Base-by-base conservation (phyloP, 306 rosid genomes). In the Bauhinia variegata region DNA sequence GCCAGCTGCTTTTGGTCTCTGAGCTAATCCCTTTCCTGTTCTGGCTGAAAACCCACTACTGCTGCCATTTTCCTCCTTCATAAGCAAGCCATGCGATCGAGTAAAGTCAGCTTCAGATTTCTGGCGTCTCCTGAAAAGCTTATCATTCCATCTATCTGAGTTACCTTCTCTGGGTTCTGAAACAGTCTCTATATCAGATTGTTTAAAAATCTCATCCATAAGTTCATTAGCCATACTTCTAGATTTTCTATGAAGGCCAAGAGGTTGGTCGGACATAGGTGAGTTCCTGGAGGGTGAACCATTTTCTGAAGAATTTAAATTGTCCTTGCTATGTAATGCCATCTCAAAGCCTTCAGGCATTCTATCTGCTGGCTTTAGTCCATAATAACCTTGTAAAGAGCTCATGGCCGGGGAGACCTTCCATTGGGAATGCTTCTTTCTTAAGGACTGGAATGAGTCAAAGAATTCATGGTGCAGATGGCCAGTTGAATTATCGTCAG, bases 371-470 rank as follows among this genome's bases (percentile, higher is more conserved):
- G 83, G 67, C 63, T 80, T 84, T 16, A 89, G 95, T 67, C 95
- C 92, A 76, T 85, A 87, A 66, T 74, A 89, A 71, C 89, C 96
- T 67, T 82, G 96, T 75, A 89, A 82, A 65, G 92, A 83, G 85
- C 71, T 73, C 95, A 92, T 92, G 62, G 92, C 96, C 14, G 72
- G 75, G 70, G 95, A 85, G 58, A 86, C 63, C 68, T 73, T 84
- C 48, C 59, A 78, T 5, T 58, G 79, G 15, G 86, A 63, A 71
- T 89, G 57, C 82, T 69, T 78, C 14, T 65, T 14, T 80, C 68
- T 63, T 37, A 80, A 57, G 72, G 92, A 76, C 56, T 82, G 82
- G 70, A 91, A 91, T 38, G 95, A 88, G 42, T 72, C 90, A 50
- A 88, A 68, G 63, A 88, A 70, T 38, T 88, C 95, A 14, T 49